Percentiles rank a stretch among this genome's conserved stretches.
These are phyloP conservation scores for Aspergillus fumigatiaffinis DNA, from an alignment of 2,329 filamentous ascomycete genomes.

Conservation along the genomic window DNA sequence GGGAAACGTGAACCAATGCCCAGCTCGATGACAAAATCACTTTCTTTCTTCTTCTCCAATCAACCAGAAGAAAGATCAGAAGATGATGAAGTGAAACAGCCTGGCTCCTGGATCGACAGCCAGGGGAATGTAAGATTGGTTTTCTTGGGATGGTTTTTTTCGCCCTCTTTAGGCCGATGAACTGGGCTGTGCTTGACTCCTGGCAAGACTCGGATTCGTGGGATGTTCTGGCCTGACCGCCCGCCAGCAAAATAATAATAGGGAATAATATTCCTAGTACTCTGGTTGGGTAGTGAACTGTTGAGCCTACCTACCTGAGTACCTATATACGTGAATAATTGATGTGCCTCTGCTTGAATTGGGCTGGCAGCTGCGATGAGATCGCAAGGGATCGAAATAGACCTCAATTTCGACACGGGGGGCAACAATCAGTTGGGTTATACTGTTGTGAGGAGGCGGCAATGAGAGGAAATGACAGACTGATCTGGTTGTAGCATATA, in stretches of 20 bases:
- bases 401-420: background rate
- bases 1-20: constrained; percentile 12
- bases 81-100: background rate
- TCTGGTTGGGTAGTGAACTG: too few relatives aligned
- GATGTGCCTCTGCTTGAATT: background rate
- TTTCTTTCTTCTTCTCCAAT: background rate
- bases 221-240: background rate
- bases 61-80: background rate
- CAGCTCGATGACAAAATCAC: constrained; percentile 8
- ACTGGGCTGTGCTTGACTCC: background rate
- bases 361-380: background rate
- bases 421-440: background rate
- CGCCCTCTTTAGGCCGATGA: background rate
- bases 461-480: too few relatives aligned
- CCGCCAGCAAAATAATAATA: background rate
- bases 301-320: background rate
- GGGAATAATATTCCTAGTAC: background rate
- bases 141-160: background rate
- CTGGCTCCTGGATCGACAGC: background rate
- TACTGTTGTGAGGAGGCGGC: too few relatives aligned
- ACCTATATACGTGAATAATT: background rate
- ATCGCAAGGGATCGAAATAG: background rate
- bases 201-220: background rate
- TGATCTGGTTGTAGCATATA: too few relatives aligned
- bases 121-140: background rate